Evolutionary conservation across 1,139 yeast species (phyloP).

Genomic region (Sugiyamaella pinicola): DNA sequence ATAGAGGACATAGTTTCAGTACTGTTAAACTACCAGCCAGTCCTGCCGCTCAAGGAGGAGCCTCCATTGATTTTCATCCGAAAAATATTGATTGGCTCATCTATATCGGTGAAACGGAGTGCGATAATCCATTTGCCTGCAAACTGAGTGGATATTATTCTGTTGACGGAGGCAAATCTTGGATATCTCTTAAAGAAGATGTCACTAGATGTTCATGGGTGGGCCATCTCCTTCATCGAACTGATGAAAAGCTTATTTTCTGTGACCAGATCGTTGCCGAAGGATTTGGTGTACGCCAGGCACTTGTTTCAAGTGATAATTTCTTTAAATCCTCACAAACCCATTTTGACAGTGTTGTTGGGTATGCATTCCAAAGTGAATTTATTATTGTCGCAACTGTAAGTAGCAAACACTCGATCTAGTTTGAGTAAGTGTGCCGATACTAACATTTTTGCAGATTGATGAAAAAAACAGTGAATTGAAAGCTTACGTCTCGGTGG

Average conservation of each 20-base stretch:
- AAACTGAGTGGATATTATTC: constrained; percentile 53
- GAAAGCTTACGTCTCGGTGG: constrained; percentile 73
- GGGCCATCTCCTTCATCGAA: constrained; percentile 42
- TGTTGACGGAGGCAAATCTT: constrained; percentile 60
- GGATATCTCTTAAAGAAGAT: constrained; percentile 54
- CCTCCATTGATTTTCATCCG: constrained; percentile 60
- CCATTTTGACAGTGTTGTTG: constrained; percentile 58
- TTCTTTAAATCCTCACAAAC: constrained; percentile 49
- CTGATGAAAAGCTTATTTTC: constrained; percentile 56
- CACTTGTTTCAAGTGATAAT: constrained; percentile 58
- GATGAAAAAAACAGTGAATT: constrained; percentile 38
- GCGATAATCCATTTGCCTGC: constrained; percentile 57
- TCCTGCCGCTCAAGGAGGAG: constrained; percentile 40
- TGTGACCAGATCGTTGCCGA: constrained; percentile 54
- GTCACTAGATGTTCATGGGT: constrained; percentile 69
- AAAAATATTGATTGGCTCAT: constrained; percentile 59
- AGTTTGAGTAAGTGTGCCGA: constrained; percentile 30
- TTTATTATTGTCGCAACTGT: constrained; percentile 72
- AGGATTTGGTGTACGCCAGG: constrained; percentile 37
- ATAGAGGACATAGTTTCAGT: constrained; percentile 66
- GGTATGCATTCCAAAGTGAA: constrained; percentile 65
- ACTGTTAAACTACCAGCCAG: constrained; percentile 54
- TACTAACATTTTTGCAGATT: constrained; percentile 9
- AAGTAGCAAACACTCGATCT: constrained; percentile 22
- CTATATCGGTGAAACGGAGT: constrained; percentile 65